A percentile compares a stretch with the other conserved stretches of the same genome.
These are phyloP conservation scores for Zea mays DNA, from an alignment of 176 grass and related monocot species.

Conservation along the genomic window DNA sequence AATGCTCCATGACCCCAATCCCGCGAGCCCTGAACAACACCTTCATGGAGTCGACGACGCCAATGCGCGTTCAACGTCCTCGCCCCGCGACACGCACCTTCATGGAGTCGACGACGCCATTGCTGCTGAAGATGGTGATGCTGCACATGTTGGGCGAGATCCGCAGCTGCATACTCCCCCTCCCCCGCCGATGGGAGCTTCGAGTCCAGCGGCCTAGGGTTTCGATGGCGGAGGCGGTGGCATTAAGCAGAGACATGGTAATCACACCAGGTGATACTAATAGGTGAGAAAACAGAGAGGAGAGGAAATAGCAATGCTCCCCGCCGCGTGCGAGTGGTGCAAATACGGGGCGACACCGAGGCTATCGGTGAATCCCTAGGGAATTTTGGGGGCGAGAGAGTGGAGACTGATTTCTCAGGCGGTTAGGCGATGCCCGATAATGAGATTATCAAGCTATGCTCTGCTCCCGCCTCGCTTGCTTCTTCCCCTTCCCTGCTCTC, in stretches of 20 bases:
- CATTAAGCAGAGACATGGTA: constrained; percentile 64
- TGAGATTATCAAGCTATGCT: not conserved
- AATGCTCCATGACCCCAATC: too few relatives aligned
- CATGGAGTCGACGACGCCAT: constrained; percentile 92
- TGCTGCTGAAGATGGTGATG: constrained; percentile 97
- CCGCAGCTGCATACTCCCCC: constrained; percentile 89
- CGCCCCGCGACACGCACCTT: constrained; percentile 74
- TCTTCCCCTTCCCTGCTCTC: not conserved
- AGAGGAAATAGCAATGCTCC: constrained; percentile 31
- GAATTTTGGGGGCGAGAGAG: constrained; percentile 33
- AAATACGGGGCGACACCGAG: constrained; percentile 26
- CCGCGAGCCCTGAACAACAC: too few relatives aligned
- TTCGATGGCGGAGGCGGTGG: constrained; percentile 57
- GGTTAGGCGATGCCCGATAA: not conserved
- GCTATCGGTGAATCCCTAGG: constrained; percentile 37
- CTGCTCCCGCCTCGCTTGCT: not conserved
- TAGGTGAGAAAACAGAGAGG: not conserved
- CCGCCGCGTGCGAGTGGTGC: constrained; percentile 9
- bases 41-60: too few relatives aligned
- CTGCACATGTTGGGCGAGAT: constrained; percentile 99
- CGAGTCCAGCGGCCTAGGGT: constrained; percentile 52
- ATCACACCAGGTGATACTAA: constrained; percentile 39
- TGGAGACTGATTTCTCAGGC: constrained; percentile 5
- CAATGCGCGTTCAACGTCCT: too few relatives aligned
- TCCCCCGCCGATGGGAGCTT: constrained; percentile 50